Evolutionary conservation across 441 rosid species (phyloP).

Genomic region (Eutrema salsugineum): DNA sequence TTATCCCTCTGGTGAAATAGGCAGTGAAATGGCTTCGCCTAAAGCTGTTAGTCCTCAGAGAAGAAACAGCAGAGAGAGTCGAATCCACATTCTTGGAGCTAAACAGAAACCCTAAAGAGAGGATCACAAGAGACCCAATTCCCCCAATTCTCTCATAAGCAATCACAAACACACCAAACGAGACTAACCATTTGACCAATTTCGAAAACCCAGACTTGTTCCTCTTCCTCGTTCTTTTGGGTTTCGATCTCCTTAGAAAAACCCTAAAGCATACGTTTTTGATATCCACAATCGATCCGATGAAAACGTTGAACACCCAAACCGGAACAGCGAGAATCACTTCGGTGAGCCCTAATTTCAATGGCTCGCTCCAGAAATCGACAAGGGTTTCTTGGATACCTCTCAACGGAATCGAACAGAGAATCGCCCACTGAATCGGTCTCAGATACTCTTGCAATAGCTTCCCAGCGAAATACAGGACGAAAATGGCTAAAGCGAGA

Average conservation of each 20-base stretch:
- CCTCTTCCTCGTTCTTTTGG: conserved; percentile 29
- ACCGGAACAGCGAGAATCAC: conserved; percentile 84
- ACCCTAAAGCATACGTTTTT: conserved; percentile 58
- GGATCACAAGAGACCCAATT: conserved; percentile 63
- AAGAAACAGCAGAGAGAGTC: conserved; percentile 65
- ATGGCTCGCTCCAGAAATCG: conserved; percentile 80
- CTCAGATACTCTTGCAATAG: conserved; percentile 81
- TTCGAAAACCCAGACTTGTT: conserved; percentile 64
- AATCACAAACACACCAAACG: conserved; percentile 76
- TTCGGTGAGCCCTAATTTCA: conserved; percentile 79
- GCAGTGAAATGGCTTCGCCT: conserved; percentile 53
- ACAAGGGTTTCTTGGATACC: conserved; percentile 89
- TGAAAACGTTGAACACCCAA: conserved; percentile 61
- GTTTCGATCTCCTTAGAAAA: conserved; percentile 51
- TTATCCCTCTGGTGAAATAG: conserved; percentile 71
- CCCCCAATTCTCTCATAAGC: conserved; percentile 73
- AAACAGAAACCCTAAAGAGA: conserved; percentile 63
- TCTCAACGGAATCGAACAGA: conserved; percentile 90
- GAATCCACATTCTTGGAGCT: conserved; percentile 61
- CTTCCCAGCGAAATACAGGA: conserved; percentile 72
- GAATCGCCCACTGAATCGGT: conserved; percentile 93
- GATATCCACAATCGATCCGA: conserved; percentile 72
- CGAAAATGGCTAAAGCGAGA: conserved; percentile 61
- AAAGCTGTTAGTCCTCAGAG: conserved; percentile 61
- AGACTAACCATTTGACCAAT: conserved; percentile 67